These are phyloP conservation scores for Rosa chinensis DNA, from an alignment of 306 rosid species.

Conservation along the genomic window DNA sequence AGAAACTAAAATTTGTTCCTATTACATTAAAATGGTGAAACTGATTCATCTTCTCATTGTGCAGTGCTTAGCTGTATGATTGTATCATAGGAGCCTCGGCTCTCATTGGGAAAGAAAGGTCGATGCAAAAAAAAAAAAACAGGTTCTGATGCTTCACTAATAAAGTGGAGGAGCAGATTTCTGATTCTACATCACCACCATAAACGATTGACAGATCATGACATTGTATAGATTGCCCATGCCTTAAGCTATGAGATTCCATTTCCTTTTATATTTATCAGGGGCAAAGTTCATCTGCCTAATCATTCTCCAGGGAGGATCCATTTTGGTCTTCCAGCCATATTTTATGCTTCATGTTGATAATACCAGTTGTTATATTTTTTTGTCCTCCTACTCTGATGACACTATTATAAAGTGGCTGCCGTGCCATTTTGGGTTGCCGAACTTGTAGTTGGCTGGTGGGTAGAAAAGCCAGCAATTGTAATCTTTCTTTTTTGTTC, in stretches of 20 bases:
- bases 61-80: constrained; percentile 53
- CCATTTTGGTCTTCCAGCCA: constrained; percentile 36
- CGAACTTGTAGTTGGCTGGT: constrained; percentile 29
- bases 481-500: constrained; percentile 31
- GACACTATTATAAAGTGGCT: constrained; percentile 35
- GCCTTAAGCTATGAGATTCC: constrained; percentile 30
- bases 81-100: constrained; percentile 62
- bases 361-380: constrained; percentile 22
- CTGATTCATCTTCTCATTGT: constrained; percentile 39
- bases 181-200: constrained; percentile 35
- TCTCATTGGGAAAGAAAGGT: constrained; percentile 40
- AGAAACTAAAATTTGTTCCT: constrained; percentile 36
- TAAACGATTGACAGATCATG: constrained; percentile 26
- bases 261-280: constrained; percentile 30
- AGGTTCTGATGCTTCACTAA: constrained; percentile 30
- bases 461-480: constrained; percentile 32
- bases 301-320: constrained; percentile 36
- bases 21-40: constrained; percentile 40
- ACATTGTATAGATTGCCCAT: constrained; percentile 21
- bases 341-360: constrained; percentile 24
- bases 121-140: constrained; percentile 30
- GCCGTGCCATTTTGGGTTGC: constrained; percentile 37
- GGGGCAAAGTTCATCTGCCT: constrained; percentile 28
- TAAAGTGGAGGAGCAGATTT: constrained; percentile 35
- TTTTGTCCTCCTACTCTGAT: constrained; percentile 29